Percentiles rank a stretch among this genome's conserved stretches.
These are phyloP conservation scores for Penstemon barbatus DNA, from an alignment of 257 asterid species.

Conservation along the genomic window DNA sequence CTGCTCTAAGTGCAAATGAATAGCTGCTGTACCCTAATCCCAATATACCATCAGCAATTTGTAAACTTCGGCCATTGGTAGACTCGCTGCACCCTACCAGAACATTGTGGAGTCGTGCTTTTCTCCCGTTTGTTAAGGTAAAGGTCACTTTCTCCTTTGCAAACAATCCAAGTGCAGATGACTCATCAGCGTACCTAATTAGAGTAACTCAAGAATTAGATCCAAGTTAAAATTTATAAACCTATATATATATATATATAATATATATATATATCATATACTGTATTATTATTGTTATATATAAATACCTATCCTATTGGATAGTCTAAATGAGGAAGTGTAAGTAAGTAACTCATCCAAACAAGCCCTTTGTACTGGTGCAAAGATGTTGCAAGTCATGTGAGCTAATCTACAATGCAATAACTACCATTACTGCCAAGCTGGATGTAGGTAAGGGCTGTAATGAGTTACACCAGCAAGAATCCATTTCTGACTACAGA, in stretches of 20 bases:
- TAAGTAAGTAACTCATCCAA: slow-evolving; percentile 23
- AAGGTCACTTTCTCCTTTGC: slow-evolving; percentile 51
- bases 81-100: slow-evolving; percentile 53
- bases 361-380: slow-evolving; percentile 23
- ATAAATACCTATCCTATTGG: not conserved
- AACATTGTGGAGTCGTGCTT: slow-evolving; percentile 34
- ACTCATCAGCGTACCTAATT: slow-evolving; percentile 57
- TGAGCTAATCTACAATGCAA: slow-evolving; percentile 45
- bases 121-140: slow-evolving; percentile 33
- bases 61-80: slow-evolving; percentile 36
- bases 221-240: not conserved
- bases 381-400: slow-evolving; percentile 29
- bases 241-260: not conserved
- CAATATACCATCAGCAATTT: slow-evolving; percentile 48
- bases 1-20: slow-evolving; percentile 46
- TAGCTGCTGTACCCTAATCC: slow-evolving; percentile 59
- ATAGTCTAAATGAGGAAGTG: slow-evolving; percentile 16
- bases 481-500: slow-evolving; percentile 27
- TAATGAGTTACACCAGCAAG: slow-evolving; percentile 41
- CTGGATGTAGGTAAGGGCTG: slow-evolving; percentile 46
- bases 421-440: slow-evolving; percentile 42
- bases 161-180: slow-evolving; percentile 47
- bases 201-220: not conserved
- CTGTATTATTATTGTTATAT: too few species aligned
- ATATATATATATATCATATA: too few species aligned